These are phyloP conservation scores for Candida chauliodis DNA, from an alignment of 805 yeast genomes.

Conservation along the genomic window DNA sequence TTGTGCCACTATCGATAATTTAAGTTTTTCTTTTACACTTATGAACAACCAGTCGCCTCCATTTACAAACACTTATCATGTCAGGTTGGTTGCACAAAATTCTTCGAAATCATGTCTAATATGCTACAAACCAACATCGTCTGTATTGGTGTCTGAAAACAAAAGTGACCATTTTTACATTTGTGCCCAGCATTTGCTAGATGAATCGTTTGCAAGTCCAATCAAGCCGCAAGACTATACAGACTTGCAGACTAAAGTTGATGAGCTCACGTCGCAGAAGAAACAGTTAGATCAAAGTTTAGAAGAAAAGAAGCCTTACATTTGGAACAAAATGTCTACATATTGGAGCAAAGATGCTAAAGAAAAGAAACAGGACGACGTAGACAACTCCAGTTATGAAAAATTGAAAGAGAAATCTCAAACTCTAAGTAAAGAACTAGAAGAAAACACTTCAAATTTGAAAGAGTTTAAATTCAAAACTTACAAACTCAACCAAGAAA, in stretches of 20 bases:
- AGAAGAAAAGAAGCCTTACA: slow-evolving; percentile 28
- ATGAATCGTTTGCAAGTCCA: slow-evolving; percentile 43
- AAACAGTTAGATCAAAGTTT: slow-evolving; percentile 20
- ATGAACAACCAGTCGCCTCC: no score
- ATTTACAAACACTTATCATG: slow-evolving; percentile 37
- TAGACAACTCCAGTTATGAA: slow-evolving; percentile 18
- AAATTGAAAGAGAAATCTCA: slow-evolving; percentile 12
- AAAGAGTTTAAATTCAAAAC: slow-evolving; percentile 31
- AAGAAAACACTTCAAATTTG: slow-evolving; percentile 14
- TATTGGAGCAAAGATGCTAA: slow-evolving; percentile 14
- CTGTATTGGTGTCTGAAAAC: slow-evolving; percentile 45
- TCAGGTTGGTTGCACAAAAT: slow-evolving; percentile 38
- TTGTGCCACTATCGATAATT: no score
- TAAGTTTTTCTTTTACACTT: no score
- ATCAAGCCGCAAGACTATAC: slow-evolving; percentile 33
- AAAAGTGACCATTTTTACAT: slow-evolving; percentile 52
- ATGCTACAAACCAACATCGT: slow-evolving; percentile 47
- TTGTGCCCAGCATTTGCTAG: slow-evolving; percentile 46
- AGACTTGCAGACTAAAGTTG: slow-evolving; percentile 16
- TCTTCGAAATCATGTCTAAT: slow-evolving; percentile 45
- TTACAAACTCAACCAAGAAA: slow-evolving; percentile 36
- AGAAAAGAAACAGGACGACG: slow-evolving; percentile 20
- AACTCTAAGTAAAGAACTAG: slow-evolving; percentile 13
- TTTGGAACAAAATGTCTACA: slow-evolving; percentile 28
- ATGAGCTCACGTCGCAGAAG: slow-evolving; percentile 18